phyloP scores from a whole-genome alignment of 768 basidiomycete genomes.

The Astraeus odoratus region DNA sequence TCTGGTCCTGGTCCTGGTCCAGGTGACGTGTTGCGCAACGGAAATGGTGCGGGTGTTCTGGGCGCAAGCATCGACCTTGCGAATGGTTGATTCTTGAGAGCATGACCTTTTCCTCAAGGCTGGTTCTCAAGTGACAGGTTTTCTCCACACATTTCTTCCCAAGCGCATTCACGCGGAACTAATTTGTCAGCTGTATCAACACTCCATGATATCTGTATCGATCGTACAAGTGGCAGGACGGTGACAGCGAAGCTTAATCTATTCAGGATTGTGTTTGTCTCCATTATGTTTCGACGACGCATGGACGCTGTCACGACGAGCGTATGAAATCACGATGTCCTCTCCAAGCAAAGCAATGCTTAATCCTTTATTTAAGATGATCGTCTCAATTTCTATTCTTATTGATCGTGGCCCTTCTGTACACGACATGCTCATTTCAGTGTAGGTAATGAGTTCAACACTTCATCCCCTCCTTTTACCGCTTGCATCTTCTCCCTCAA shows the following conservation, averaged over 20 bases:
- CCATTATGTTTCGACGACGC: conserved; percentile 19
- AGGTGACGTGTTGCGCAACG: conserved; percentile 21
- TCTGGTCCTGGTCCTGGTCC: conserved; percentile 3
- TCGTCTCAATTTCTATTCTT: conserved; percentile 19
- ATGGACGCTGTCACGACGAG: conserved; percentile 14
- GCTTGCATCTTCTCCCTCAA: too few species aligned
- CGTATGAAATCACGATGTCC: conserved; percentile 22
- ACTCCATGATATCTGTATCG: conserved; percentile 27
- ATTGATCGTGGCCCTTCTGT: conserved; percentile 14
- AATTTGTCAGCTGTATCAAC: conserved; percentile 26
- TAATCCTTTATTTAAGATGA: conserved; percentile 17
- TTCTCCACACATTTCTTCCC: conserved; percentile 11
- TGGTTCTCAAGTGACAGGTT: conserved; percentile 11
- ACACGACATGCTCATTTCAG: conserved; percentile 10
- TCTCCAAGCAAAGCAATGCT: conserved; percentile 13
- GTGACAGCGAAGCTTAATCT: conserved; percentile 20
- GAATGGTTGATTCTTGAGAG: conserved; percentile 14
- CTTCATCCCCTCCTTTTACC: too few species aligned
- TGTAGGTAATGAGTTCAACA: conserved; percentile 7
- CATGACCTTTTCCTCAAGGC: conserved; percentile 1
- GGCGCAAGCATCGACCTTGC: conserved; percentile 28
- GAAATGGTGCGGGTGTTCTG: conserved; percentile 19
- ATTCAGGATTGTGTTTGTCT: conserved; percentile 21
- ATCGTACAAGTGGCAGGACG: conserved; percentile 21
- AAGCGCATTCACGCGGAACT: conserved; percentile 20